Evolutionary conservation across 345 rosid species (phyloP).

Genomic region (Combretum micranthum): DNA sequence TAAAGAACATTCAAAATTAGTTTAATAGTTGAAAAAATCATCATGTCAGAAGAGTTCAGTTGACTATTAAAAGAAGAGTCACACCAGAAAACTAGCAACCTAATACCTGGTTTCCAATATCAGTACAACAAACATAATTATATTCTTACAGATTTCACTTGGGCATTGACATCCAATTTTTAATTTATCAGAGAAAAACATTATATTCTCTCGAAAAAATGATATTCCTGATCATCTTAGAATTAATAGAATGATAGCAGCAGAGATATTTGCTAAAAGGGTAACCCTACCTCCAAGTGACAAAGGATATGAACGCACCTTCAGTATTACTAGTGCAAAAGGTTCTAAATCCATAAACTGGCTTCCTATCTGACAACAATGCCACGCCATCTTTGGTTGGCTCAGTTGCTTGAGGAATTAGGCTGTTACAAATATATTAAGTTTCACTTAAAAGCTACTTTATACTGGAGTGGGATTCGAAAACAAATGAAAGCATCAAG

Average conservation of each 20-base stretch:
- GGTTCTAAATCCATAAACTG: slow-evolving; percentile 52
- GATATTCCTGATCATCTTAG: background rate
- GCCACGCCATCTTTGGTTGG: slow-evolving; percentile 31
- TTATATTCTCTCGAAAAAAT: background rate
- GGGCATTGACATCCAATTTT: background rate
- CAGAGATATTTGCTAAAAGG: too few species aligned
- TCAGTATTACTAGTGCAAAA: slow-evolving; percentile 36
- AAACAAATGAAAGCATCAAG: too few species aligned
- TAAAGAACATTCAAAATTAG: too few species aligned
- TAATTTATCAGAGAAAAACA: background rate
- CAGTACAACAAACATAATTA: background rate
- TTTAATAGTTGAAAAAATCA: too few species aligned
- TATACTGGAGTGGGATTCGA: too few species aligned
- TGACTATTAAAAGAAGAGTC: too few species aligned
- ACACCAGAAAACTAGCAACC: too few species aligned
- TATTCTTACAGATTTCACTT: too few species aligned
- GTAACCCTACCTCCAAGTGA: too few species aligned
- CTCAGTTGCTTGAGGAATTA: slow-evolving; percentile 28
- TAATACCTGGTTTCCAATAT: background rate
- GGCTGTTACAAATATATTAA: slow-evolving; percentile 31
- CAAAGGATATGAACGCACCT: slow-evolving; percentile 35
- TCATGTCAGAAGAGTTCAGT: too few species aligned
- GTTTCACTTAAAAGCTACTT: slow-evolving; percentile 8
- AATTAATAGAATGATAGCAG: too few species aligned
- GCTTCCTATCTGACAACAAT: slow-evolving; percentile 41